Percentiles rank a stretch among this genome's conserved stretches.
These are phyloP conservation scores for Candida pseudofarinosa DNA, from an alignment of 805 yeast genomes.

Conservation along the genomic window DNA sequence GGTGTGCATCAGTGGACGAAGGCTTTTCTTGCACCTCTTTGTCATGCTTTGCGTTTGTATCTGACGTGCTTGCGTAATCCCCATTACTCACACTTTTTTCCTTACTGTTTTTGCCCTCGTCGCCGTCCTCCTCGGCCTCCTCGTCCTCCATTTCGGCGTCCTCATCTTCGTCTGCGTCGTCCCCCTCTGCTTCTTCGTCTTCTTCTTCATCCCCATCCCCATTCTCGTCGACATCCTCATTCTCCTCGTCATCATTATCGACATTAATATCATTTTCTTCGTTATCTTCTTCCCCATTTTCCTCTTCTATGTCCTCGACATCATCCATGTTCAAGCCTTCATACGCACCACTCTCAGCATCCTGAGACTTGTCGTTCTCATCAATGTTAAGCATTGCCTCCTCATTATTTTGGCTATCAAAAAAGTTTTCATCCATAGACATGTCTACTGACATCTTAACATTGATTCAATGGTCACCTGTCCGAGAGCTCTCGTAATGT, in stretches of 20 bases:
- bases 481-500: neutral
- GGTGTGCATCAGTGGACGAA: conserved; percentile 4
- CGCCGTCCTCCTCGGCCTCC: conserved; percentile 8
- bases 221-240: conserved; percentile 13
- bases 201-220: conserved; percentile 11
- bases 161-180: conserved; percentile 9
- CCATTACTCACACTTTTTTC: conserved; percentile 4
- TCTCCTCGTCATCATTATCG: conserved; percentile 14
- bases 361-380: conserved; percentile 7
- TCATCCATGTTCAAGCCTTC: conserved; percentile 10
- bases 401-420: conserved; percentile 16
- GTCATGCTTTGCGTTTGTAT: neutral
- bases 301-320: conserved; percentile 15
- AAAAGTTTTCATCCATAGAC: conserved; percentile 27
- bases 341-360: conserved; percentile 9
- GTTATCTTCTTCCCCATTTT: conserved; percentile 18
- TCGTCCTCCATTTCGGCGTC: conserved; percentile 8
- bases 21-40: conserved; percentile 6
- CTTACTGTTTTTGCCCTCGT: conserved; percentile 4
- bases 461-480: neutral
- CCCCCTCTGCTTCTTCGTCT: conserved; percentile 13
- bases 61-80: conserved; percentile 5
- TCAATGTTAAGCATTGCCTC: conserved; percentile 13
- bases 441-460: conserved; percentile 8
- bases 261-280: conserved; percentile 20